Evolutionary conservation across 1,284 basidiomycete species (phyloP).

Genomic region (Inonotus hispidus): DNA sequence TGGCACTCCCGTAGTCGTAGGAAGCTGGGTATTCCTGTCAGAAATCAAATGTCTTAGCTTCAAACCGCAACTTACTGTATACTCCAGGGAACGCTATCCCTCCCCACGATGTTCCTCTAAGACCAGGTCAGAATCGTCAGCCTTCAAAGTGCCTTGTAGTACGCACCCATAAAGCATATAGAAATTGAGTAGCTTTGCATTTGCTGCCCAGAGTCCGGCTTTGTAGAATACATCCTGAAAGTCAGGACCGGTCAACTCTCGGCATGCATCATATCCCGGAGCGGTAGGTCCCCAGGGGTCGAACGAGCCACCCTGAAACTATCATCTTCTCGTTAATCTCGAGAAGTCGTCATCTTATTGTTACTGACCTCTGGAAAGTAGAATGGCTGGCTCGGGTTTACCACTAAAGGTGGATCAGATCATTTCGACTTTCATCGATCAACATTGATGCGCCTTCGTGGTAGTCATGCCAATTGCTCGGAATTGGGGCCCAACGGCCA

Average conservation of each 20-base stretch:
- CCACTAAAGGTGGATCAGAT: constrained; percentile 51
- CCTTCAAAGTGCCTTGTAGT: constrained; percentile 24
- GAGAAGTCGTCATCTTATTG: constrained; percentile 15
- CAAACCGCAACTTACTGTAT: constrained; percentile 27
- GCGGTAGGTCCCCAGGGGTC: constrained; percentile 24
- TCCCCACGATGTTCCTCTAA: constrained; percentile 30
- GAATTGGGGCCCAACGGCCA: constrained; percentile 51
- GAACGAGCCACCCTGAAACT: constrained; percentile 26
- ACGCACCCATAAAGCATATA: constrained; percentile 31
- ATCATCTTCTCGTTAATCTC: constrained; percentile 31
- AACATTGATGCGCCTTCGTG: constrained; percentile 27
- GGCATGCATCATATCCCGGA: constrained; percentile 25
- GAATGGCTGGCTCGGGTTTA: constrained; percentile 27
- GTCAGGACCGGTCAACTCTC: constrained; percentile 25
- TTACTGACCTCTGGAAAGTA: constrained; percentile 31
- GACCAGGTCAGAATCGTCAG: background rate
- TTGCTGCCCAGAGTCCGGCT: constrained; percentile 25
- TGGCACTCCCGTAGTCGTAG: constrained; percentile 24
- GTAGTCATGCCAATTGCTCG: constrained; percentile 31
- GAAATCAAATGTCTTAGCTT: background rate
- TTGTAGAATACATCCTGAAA: constrained; percentile 29
- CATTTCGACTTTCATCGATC: constrained; percentile 64
- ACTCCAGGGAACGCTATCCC: constrained; percentile 28
- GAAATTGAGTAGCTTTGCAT: constrained; percentile 28
- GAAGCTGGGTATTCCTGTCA: constrained; percentile 22